phyloP scores from a whole-genome alignment of 148 eudicot species.

The Limonium bicolor region DNA sequence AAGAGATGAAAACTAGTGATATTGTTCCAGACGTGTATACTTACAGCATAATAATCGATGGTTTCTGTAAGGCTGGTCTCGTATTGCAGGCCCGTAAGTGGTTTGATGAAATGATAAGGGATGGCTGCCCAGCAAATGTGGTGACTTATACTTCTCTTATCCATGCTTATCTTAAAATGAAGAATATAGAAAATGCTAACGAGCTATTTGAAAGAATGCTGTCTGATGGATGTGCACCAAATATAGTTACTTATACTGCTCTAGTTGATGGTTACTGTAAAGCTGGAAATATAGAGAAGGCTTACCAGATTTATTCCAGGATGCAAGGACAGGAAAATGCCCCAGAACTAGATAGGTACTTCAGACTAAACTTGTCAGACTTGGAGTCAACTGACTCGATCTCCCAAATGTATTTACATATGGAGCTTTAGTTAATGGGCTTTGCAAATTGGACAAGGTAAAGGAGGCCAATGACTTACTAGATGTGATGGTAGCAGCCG shows the following conservation, averaged over 20 bases:
- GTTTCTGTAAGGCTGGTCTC: constrained; percentile 89
- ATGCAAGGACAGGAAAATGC: constrained; percentile 35
- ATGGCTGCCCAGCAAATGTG: constrained; percentile 71
- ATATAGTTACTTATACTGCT: constrained; percentile 63
- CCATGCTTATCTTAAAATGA: constrained; percentile 76
- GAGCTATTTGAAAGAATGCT: constrained; percentile 51
- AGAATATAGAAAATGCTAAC: constrained; percentile 42
- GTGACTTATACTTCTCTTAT: constrained; percentile 86
- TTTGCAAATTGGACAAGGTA: constrained; percentile 61
- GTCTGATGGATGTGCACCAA: constrained; percentile 40
- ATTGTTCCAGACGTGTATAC: constrained; percentile 85
- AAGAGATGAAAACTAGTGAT: constrained; percentile 63
- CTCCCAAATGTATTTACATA: constrained; percentile 66
- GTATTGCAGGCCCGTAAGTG: constrained; percentile 70
- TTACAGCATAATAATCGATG: constrained; percentile 74
- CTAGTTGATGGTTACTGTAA: constrained; percentile 64
- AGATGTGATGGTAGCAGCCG: constrained; percentile 39
- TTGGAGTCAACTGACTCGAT: constrained; percentile 6
- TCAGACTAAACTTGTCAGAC: constrained; percentile 14
- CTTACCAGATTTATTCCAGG: constrained; percentile 56
- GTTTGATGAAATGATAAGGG: constrained; percentile 66
- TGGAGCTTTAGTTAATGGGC: constrained; percentile 64
- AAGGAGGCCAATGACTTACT: constrained; percentile 41
- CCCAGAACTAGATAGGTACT: constrained; percentile 44
- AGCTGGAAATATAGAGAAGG: constrained; percentile 42